Evolutionary conservation across 768 basidiomycete species (phyloP).

Genomic region (Terana coerulea): DNA sequence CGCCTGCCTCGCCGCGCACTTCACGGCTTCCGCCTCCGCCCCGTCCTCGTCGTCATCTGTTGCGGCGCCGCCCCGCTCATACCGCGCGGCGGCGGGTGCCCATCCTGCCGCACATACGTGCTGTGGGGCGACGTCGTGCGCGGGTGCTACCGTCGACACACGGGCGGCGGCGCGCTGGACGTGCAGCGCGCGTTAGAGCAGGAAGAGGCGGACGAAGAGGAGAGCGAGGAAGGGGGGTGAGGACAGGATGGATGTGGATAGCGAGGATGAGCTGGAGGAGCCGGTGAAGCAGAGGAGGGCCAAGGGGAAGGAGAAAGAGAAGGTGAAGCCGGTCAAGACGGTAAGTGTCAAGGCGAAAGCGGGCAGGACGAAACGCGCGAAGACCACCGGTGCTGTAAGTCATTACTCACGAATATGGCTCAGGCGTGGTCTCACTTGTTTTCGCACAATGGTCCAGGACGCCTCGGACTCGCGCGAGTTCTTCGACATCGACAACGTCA

Average conservation of each 20-base stretch:
- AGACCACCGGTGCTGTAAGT: background rate
- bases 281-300: background rate
- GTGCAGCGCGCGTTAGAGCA: conserved; percentile 28
- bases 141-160: conserved; percentile 52
- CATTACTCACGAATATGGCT: no score
- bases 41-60: background rate
- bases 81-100: conserved; percentile 62
- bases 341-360: background rate
- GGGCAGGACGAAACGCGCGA: background rate
- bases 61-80: conserved; percentile 39
- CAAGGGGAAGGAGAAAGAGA: background rate
- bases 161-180: conserved; percentile 29
- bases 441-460: background rate
- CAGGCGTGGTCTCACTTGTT: no score
- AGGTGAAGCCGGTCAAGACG: background rate
- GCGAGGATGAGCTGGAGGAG: background rate
- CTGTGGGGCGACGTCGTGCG: conserved; percentile 71
- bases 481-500: conserved; percentile 26
- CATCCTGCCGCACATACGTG: conserved; percentile 46
- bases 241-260: background rate
- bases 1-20: conserved; percentile 48
- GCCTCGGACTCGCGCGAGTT: conserved; percentile 14
- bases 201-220: conserved; percentile 20
- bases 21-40: conserved; percentile 30
- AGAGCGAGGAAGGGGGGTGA: background rate